Evolutionary conservation across 2,329 filamentous ascomycete species (phyloP), one percentile per base, ranked within the genome.

Genomic region (Verticillium klebahnii): DNA sequence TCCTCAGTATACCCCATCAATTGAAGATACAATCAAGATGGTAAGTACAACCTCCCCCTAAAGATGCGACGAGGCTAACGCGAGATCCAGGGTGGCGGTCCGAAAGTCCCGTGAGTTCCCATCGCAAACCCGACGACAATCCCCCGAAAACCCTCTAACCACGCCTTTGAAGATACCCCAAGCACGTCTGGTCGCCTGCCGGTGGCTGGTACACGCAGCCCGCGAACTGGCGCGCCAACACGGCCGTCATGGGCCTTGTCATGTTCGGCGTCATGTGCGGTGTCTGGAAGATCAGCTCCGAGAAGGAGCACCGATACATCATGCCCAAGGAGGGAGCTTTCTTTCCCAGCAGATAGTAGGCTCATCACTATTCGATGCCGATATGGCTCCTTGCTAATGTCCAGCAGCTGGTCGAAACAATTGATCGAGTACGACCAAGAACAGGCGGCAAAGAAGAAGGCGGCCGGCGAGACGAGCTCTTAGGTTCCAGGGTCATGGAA

Each of bases 161-260:
- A 45, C 61, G 59, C 31, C n/a, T 19, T 37, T 50, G 56, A 71
- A 96, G 92, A 74, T 97, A 97, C 80, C 93, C 93, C 77, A 97
- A 97, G 85, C 94, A 99, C 84, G 92, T 99, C 85, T 99, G 95
- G 95, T 98, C 95, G 73, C 95, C 95, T 65, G 84, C 94, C 67
- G 95, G 95, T 85, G 95, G 95, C 79, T 99, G 95, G 95, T 99
- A 99, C 79, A 82, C 89, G 60, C 94, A 96, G 76, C 95, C 95
- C 60, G 83, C 85, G 69, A 99, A 99, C 84, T 99, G 95, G 95
- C 95, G 90, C 77, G 80, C 82, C 71, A 99, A 99, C 82, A 99
- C 95, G 5, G 83, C 89, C 61, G 82, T 95, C 68, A 87, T 93
- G 73, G 85, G 85, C 63, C 84, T 81, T 57, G 84, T 89, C 61